phyloP scores from a whole-genome alignment of 192 early-diverging fungal species.

The Phlyctochytrium planicorne region DNA sequence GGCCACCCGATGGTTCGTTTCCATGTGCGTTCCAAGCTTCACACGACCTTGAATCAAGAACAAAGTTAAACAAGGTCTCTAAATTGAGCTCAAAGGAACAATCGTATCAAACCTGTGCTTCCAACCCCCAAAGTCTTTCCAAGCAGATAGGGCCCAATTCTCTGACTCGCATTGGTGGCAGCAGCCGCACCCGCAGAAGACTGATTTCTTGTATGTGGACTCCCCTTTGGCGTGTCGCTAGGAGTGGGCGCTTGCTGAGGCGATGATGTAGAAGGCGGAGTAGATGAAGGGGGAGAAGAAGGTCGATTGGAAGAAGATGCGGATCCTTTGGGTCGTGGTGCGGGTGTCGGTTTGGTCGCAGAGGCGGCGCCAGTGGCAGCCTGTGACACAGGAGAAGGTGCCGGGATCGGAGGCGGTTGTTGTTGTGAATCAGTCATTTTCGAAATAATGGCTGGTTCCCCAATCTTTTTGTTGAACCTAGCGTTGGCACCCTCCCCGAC shows the following conservation, averaged over 20 bases:
- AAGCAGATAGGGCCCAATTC: slow-evolving; percentile 53
- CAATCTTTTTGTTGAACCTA: too few relatives aligned
- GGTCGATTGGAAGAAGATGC: background rate
- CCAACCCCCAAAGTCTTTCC: slow-evolving; percentile 58
- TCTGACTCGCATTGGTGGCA: slow-evolving; percentile 19
- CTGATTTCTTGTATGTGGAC: background rate
- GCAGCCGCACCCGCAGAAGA: background rate
- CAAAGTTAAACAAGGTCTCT: background rate
- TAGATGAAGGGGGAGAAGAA: too few relatives aligned
- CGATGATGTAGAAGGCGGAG: background rate
- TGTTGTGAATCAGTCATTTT: too few relatives aligned
- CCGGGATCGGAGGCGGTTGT: too few relatives aligned
- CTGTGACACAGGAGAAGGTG: background rate
- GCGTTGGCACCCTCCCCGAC: too few relatives aligned
- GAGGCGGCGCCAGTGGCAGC: background rate
- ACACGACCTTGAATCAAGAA: slow-evolving; percentile 41
- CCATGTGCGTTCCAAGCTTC: slow-evolving; percentile 51
- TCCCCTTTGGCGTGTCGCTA: too few relatives aligned
- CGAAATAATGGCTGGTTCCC: too few relatives aligned
- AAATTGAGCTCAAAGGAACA: background rate
- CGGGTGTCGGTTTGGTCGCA: background rate
- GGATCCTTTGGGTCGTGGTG: background rate
- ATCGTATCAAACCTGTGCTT: slow-evolving; percentile 43
- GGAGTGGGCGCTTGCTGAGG: background rate
- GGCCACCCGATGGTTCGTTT: slow-evolving; percentile 46